Conservation (phyloP, 768 basidiomycete genomes). For the Cyclocybe cylindracea region DNA sequence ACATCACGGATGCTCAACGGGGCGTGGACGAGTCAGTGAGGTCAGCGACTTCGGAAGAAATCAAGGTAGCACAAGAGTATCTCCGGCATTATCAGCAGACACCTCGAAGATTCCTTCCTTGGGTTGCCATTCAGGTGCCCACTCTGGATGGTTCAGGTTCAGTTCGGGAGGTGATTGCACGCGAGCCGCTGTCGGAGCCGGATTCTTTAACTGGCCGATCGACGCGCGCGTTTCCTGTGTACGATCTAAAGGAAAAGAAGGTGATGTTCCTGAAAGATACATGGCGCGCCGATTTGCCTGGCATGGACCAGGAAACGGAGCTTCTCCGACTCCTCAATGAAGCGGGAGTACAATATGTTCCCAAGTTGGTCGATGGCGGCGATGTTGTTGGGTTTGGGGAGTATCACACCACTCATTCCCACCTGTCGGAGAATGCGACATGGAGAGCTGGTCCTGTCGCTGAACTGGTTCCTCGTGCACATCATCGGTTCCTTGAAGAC, state of each 20-base stretch:
- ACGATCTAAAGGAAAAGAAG: neutral
- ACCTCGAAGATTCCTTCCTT: neutral
- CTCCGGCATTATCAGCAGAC: neutral
- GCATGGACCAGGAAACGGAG: neutral
- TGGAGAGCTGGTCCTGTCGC: too few relatives aligned
- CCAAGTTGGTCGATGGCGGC: neutral
- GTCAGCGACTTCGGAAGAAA: neutral
- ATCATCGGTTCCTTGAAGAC: too few relatives aligned
- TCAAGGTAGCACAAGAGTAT: neutral
- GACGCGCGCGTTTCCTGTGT: constrained; percentile 4
- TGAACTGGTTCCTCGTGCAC: too few relatives aligned
- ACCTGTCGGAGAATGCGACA: too few relatives aligned
- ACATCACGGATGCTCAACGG: neutral
- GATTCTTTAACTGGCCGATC: constrained; percentile 1
- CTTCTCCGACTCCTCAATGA: neutral
- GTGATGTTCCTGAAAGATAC: constrained; percentile 7
- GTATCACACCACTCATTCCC: neutral
- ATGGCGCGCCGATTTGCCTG: neutral
- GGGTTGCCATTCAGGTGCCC: neutral
- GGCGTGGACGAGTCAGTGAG: constrained; percentile 1
- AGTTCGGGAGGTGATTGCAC: neutral
- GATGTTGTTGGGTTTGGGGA: neutral
- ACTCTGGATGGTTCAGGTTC: neutral
- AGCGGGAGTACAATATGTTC: constrained; percentile 2
- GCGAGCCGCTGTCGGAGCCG: neutral